These are phyloP conservation scores for Huntiella savannae DNA, from an alignment of 2,329 filamentous ascomycete genomes.

Conservation along the genomic window DNA sequence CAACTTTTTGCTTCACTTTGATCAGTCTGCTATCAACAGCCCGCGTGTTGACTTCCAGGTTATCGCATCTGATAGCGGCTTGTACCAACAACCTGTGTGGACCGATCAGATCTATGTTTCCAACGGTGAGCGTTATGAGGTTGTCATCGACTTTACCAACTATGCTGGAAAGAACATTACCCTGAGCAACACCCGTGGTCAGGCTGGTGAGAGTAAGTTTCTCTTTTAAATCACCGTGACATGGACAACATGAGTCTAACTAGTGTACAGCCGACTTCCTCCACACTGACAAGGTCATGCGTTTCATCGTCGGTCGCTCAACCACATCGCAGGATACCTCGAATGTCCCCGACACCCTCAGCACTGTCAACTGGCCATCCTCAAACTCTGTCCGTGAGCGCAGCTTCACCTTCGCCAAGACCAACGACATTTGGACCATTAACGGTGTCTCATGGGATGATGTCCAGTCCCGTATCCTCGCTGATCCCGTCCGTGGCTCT, in stretches of 20 bases:
- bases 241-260: not conserved
- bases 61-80: slow-evolving; percentile 34
- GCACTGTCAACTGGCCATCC: slow-evolving; percentile 21
- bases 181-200: slow-evolving; percentile 15
- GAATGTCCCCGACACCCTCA: slow-evolving; percentile 18
- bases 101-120: slow-evolving; percentile 19
- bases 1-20: slow-evolving; percentile 29
- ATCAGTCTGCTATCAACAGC: slow-evolving; percentile 16
- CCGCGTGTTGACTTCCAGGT: slow-evolving; percentile 28
- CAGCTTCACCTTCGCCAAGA: slow-evolving; percentile 26
- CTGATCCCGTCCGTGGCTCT: slow-evolving; percentile 26
- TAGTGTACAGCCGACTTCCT: slow-evolving; percentile 22
- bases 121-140: slow-evolving; percentile 39
- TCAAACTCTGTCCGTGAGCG: slow-evolving; percentile 21
- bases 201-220: slow-evolving; percentile 8
- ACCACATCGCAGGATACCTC: slow-evolving; percentile 20
- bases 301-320: slow-evolving; percentile 26
- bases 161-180: slow-evolving; percentile 29
- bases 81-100: slow-evolving; percentile 19
- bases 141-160: slow-evolving; percentile 34
- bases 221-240: not conserved
- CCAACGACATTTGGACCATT: slow-evolving; percentile 28
- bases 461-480: slow-evolving; percentile 28
- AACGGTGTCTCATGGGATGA: slow-evolving; percentile 30
- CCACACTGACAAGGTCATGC: slow-evolving; percentile 32